Evolutionary conservation across 2,329 filamentous ascomycete species (phyloP), one percentile per base, ranked within the genome.

Genomic region (Ascomycota sp.): DNA sequence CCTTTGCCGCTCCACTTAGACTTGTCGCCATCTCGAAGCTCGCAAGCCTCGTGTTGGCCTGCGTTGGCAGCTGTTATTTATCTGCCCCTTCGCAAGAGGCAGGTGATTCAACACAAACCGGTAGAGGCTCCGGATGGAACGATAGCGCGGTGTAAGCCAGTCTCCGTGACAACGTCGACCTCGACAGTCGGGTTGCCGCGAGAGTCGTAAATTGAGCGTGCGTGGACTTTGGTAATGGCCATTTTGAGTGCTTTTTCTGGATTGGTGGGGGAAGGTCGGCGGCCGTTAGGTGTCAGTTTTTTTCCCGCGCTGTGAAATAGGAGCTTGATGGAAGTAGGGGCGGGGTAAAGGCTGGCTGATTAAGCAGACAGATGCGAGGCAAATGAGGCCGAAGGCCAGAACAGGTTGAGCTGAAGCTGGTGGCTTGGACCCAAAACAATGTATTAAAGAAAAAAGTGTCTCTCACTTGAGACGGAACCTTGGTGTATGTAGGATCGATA

Each of bases 161-260:
- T 91, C 65, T 92, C 82, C 46, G 85, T 94, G 62, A 92, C 78
- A 47, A 94, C 73, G 56, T 94, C 86, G 50, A 95, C 86, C 70
- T 95, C 86, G 52, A 94, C 86, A 54, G 89, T 98, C 51, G 89
- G 89, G 75, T 98, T 98, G 56, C 72, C 72, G 55, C 89, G 86
- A 57, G 89, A 95, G 72, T 98, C 89, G 73, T 86, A 98, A 66
- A 98, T 83, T 52, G 77, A 85, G 55, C 89, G 79, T 52, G 79
- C 80, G 70, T 85, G 78, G 54, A 89, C 70, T 69, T 85, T 86
- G 58, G 74, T 73, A 60, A 89, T 81, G 50, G 79, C 65, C 89
- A 98, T 98, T 43, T 53, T 85, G 60, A 46, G 23, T 20, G 3
- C 21, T 20, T 12, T 28, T n/a, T n/a, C n/a, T n/a, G n/a, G n/a